Conservation (phyloP, 805 yeast species). For the Suhomyces kilbournensis region DNA sequence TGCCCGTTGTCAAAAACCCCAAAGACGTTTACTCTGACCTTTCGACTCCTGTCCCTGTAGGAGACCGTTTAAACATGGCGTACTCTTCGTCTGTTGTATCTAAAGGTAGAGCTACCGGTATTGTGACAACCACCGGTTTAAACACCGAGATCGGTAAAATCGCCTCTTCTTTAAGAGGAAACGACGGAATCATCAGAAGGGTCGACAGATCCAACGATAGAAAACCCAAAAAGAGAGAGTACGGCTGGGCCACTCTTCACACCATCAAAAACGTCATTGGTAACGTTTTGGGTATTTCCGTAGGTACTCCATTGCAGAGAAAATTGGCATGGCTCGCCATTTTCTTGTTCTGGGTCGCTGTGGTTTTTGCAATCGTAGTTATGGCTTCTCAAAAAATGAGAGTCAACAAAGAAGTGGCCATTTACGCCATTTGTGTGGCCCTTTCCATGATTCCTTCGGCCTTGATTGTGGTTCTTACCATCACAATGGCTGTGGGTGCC, state of each 20-base stretch:
- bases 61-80: slow-evolving; percentile 72
- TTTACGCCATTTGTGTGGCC: slow-evolving; percentile 84
- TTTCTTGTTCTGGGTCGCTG: slow-evolving; percentile 68
- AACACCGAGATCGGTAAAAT: slow-evolving; percentile 72
- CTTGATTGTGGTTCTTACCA: slow-evolving; percentile 75
- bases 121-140: slow-evolving; percentile 67
- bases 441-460: slow-evolving; percentile 82
- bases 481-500: slow-evolving; percentile 83
- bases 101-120: slow-evolving; percentile 72
- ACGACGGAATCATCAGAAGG: slow-evolving; percentile 35
- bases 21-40: slow-evolving; percentile 35
- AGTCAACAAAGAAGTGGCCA: slow-evolving; percentile 79
- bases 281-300: slow-evolving; percentile 68
- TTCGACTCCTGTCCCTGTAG: slow-evolving; percentile 50
- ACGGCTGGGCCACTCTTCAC: slow-evolving; percentile 43
- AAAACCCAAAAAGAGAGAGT: slow-evolving; percentile 41
- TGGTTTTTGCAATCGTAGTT: slow-evolving; percentile 79
- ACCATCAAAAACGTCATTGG: slow-evolving; percentile 58
- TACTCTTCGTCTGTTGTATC: slow-evolving; percentile 66
- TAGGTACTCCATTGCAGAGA: slow-evolving; percentile 81
- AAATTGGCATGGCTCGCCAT: slow-evolving; percentile 76
- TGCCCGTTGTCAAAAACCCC: slow-evolving; percentile 58
- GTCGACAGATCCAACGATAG: slow-evolving; percentile 42
- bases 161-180: slow-evolving; percentile 54
- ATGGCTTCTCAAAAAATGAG: slow-evolving; percentile 78